A percentile compares a stretch with the other conserved stretches of the same genome.
Conservation (phyloP, 148 eudicot species). For the Beta vulgaris region DNA sequence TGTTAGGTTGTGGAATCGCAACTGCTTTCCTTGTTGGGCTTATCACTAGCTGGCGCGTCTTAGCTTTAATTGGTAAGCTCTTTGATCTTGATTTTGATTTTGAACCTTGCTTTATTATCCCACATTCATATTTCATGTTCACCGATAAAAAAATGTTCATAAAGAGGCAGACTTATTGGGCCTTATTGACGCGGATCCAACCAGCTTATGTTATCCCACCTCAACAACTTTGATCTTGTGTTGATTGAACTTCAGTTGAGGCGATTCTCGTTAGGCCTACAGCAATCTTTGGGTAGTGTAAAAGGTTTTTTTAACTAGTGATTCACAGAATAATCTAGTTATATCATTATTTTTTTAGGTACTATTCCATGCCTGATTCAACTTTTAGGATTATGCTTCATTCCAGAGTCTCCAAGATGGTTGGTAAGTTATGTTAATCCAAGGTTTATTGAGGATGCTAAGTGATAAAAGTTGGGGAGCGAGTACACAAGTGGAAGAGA, state of each 20-base stretch:
- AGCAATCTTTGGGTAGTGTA: no score
- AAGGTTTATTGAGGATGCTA: not conserved
- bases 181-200: no score
- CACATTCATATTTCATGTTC: not conserved
- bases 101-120: not conserved
- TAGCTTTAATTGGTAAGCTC: constrained; percentile 46
- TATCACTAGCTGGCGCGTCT: constrained; percentile 38
- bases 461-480: no score
- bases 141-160: no score
- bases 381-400: constrained; percentile 38
- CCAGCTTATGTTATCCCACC: no score
- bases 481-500: no score
- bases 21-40: constrained; percentile 36
- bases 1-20: constrained; percentile 31
- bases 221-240: no score
- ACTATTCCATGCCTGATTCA: constrained; percentile 49
- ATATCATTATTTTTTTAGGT: constrained; percentile 37
- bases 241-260: no score
- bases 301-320: no score
- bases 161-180: no score
- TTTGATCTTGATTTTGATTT: not conserved
- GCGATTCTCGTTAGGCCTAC: no score
- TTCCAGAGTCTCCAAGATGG: constrained; percentile 66
- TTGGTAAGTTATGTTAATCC: constrained; percentile 40
- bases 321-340: not conserved